These are phyloP conservation scores for Candida broadrunensis DNA, from an alignment of 805 yeast species.

Conservation along the genomic window DNA sequence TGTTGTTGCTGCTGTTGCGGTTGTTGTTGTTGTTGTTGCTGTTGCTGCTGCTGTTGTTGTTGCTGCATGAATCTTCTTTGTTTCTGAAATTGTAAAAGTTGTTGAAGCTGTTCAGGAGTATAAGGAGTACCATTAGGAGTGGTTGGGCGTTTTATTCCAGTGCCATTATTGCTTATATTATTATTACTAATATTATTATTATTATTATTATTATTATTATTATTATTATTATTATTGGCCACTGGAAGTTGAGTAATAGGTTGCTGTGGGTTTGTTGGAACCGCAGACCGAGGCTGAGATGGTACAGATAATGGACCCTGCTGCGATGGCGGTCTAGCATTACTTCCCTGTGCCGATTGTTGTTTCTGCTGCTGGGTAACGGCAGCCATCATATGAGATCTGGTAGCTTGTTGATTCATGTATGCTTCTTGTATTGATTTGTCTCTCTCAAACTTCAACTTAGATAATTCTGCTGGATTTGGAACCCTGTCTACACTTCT, in stretches of 20 bases:
- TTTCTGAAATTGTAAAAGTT: constrained; percentile 49
- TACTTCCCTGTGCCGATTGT: constrained; percentile 5
- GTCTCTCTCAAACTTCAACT: constrained; percentile 81
- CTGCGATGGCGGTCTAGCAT: not conserved
- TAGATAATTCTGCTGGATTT: constrained; percentile 81
- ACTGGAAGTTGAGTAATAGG: too few species aligned
- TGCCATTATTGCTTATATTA: constrained; percentile 7
- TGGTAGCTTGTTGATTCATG: constrained; percentile 44
- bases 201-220: constrained; percentile 7
- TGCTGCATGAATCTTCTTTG: constrained; percentile 48
- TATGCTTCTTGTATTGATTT: constrained; percentile 77
- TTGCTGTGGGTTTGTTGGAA: not conserved
- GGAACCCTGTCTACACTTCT: constrained; percentile 41
- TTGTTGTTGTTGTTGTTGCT: constrained; percentile 18
- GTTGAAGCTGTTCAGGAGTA: constrained; percentile 61
- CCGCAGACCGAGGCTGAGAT: constrained; percentile 4
- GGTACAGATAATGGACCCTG: not conserved
- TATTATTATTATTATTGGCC: too few species aligned
- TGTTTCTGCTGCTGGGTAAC: constrained; percentile 34
- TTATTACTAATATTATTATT: constrained; percentile 9
- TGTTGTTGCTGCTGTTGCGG: constrained; percentile 33
- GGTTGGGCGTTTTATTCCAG: constrained; percentile 31
- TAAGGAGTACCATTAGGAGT: constrained; percentile 57
- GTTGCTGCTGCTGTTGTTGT: constrained; percentile 28
- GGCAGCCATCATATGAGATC: constrained; percentile 41